These are phyloP conservation scores for Fusarium vanettenii DNA, from an alignment of 2,329 filamentous ascomycete genomes.

Conservation along the genomic window DNA sequence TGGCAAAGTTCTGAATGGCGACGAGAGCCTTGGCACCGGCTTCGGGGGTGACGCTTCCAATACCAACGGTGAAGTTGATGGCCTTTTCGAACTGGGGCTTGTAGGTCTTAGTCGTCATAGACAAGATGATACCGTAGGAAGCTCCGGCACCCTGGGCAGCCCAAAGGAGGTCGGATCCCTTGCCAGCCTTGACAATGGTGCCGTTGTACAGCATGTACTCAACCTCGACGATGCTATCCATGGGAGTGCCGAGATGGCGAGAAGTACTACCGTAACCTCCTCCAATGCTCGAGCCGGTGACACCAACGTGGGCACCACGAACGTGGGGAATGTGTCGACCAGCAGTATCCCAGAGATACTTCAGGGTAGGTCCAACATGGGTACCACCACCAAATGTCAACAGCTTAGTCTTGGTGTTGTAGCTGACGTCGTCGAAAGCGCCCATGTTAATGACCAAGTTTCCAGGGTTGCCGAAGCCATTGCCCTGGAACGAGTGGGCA, in stretches of 20 bases:
- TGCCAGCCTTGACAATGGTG: slow-evolving; percentile 34
- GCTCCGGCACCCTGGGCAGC: slow-evolving; percentile 37
- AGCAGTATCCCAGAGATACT: slow-evolving; percentile 41
- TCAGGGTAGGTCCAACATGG: slow-evolving; percentile 37
- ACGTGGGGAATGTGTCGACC: slow-evolving; percentile 42
- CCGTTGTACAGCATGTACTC: slow-evolving; percentile 43
- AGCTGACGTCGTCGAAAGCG: slow-evolving; percentile 38
- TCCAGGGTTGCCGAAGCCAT: slow-evolving; percentile 31
- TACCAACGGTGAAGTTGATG: slow-evolving; percentile 36
- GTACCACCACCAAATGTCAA: slow-evolving; percentile 40
- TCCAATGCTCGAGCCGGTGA: slow-evolving; percentile 39
- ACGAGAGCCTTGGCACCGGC: slow-evolving; percentile 33
- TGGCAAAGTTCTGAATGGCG: slow-evolving; percentile 37
- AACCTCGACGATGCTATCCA: slow-evolving; percentile 37
- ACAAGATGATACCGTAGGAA: slow-evolving; percentile 40
- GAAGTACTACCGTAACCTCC: slow-evolving; percentile 38
- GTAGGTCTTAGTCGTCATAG: slow-evolving; percentile 37
- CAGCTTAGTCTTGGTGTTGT: slow-evolving; percentile 24
- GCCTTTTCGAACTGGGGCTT: slow-evolving; percentile 36
- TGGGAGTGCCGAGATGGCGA: slow-evolving; percentile 29
- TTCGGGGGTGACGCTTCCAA: slow-evolving; percentile 25
- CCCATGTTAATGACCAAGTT: slow-evolving; percentile 42
- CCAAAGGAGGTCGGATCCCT: slow-evolving; percentile 40
- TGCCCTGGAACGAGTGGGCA: slow-evolving; percentile 39
- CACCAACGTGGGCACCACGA: slow-evolving; percentile 37